Evolutionary conservation across 352 stramenopile genomes (phyloP), one percentile per base, ranked within the genome.

Genomic region (Aphanomyces invadans): DNA sequence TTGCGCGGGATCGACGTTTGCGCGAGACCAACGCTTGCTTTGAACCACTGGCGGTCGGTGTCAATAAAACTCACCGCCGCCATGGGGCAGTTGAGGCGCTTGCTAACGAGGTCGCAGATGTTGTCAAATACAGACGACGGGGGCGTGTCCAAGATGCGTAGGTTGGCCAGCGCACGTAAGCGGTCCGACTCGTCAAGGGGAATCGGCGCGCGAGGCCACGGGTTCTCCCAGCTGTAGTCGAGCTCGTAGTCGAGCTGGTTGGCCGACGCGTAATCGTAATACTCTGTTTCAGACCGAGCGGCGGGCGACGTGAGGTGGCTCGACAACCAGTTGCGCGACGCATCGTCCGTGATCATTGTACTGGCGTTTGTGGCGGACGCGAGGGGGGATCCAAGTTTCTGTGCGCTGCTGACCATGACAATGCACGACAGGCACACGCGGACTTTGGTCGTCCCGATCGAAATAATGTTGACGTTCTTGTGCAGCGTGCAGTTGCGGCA

Each of bases 361-460:
- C 11, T 15, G 26, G 28, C 29, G 46, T 56, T 33, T 48, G 42
- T 28, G 49, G 49, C 29, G 19, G 49, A 29, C 25, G 49, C 49
- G 21, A 57, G 4, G 21, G 49, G 49, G 5, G 49, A 57, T 32
- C 49, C 49, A n/a, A 57, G 49, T 32, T 65, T 71, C 52, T 68
- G 31, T 25, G 32, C 33, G 31, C 57, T 36, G 31, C 42, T 48
- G 38, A 67, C 23, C 29, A 61, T 62, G 23, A 71, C 36, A 33
- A 71, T 71, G 36, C 65, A 71, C 17, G 65, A 57, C 17, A 71
- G 42, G 38, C 65, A 71, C 26, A 71, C 56, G 19, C 65, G 65
- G 25, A 71, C 65, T 25, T 65, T 66, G 38, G 52, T 66, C 17
- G 49, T 66, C 3, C 54, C 56, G 25, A 66, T 54, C 4, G 56